phyloP scores from a whole-genome alignment of 1,139 yeast species.

The Yamadazyma epiphylla region DNA sequence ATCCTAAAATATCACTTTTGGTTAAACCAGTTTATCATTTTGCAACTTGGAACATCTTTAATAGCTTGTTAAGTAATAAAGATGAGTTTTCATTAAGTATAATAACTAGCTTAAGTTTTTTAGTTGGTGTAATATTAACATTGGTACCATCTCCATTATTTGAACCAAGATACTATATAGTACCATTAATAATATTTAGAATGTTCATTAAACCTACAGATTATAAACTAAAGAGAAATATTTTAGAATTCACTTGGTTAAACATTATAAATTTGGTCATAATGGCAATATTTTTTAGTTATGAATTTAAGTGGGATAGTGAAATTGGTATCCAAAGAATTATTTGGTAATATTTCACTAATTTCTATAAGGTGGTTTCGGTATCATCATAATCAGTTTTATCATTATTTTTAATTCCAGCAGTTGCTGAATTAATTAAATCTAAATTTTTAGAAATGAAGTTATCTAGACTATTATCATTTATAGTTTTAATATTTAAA shows the following conservation, averaged over 20 bases:
- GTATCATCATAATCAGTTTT: slow-evolving; percentile 24
- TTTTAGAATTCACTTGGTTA: slow-evolving; percentile 61
- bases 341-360: slow-evolving; percentile 82
- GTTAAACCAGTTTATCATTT: slow-evolving; percentile 74
- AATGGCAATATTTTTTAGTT: slow-evolving; percentile 51
- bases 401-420: too few relatives aligned
- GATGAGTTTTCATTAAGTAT: slow-evolving; percentile 17
- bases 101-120: slow-evolving; percentile 41
- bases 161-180: slow-evolving; percentile 88
- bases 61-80: slow-evolving; percentile 15
- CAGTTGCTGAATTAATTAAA: slow-evolving; percentile 8
- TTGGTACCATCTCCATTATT: slow-evolving; percentile 86
- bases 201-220: slow-evolving; percentile 45
- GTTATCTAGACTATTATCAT: slow-evolving; percentile 22
- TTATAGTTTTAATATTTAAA: slow-evolving; percentile 13
- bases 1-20: slow-evolving; percentile 35
- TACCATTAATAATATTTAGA: slow-evolving; percentile 78
- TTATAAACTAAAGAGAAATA: slow-evolving; percentile 27
- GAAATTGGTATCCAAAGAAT: slow-evolving; percentile 70
- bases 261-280: slow-evolving; percentile 51
- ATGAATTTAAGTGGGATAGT: slow-evolving; percentile 67
- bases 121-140: slow-evolving; percentile 54
- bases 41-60: slow-evolving; percentile 46
- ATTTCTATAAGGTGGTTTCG: slow-evolving; percentile 2
- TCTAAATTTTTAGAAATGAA: slow-evolving; percentile 26